Base-by-base conservation (phyloP, 2,329 filamentous ascomycete species). In the Apiospora marii region DNA sequence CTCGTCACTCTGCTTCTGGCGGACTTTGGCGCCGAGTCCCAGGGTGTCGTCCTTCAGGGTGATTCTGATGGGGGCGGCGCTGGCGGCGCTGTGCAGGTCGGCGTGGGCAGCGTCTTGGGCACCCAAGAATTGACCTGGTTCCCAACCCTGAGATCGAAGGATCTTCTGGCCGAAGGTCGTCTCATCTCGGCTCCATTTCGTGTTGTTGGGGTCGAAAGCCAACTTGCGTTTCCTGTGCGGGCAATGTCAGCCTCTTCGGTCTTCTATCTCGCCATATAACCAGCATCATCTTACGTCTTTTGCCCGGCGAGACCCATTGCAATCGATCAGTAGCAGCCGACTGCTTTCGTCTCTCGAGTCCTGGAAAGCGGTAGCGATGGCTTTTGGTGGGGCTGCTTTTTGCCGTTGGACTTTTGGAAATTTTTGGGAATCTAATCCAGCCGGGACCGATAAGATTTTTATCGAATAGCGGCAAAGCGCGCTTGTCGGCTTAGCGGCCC, bases 121-220 rank as follows among this genome's bases (percentile, higher is more conserved):
- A 71, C 96, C 96, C 30, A 99, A 89, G 70, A 90, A 93, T 76
- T 92, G 88, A 48, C 96, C 96, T 0, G 95, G 94, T 74, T 92
- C 89, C 96, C 96, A 99, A 75, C 96, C 96, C 79, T 98, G 95
- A 22, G 92, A 88, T 69, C 92, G 90, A 79, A 99, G 91, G 77
- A 98, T 96, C 80, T 92, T 94, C 82, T 98, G 95, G 77, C 96
- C 96, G 82, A 96, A 98, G 71, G 91, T 92, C 72, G 89, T 89
- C 75, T 92, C 94, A 81, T 95, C 92, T 79, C 92, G 92, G 72
- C 92, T 92, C 96, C 96, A 99, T 87, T 90, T 91, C 68, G 94
- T 98, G 83, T 98, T 99, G 85, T 98, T 98, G 10, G 96, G 96
- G 83, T 99, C 96, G 81, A 93, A 89, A 76, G 92, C 93, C 80